Conservation (phyloP, 2,329 filamentous ascomycete genomes). For the Fragosphaeria purpurea region DNA sequence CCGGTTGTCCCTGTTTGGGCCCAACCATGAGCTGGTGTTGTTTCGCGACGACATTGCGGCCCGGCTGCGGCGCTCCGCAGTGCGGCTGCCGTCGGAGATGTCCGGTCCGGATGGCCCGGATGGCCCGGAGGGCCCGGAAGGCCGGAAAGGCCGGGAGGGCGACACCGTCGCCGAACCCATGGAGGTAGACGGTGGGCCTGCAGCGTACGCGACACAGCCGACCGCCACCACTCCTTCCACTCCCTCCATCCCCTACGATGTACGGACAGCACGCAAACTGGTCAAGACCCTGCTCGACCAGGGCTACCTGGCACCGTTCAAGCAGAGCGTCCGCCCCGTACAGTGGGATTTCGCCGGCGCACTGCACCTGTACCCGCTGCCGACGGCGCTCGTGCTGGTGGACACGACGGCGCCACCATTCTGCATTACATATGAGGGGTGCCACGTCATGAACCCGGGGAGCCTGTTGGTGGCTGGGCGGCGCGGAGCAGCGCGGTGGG, state of each 20-base stretch:
- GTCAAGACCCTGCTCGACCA: conserved; percentile 91
- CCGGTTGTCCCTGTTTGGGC: conserved; percentile 74
- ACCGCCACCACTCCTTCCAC: background rate
- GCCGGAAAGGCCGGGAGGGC: conserved; percentile 12
- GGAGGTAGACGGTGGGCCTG: conserved; percentile 28
- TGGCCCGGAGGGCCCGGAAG: conserved; percentile 20
- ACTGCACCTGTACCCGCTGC: conserved; percentile 78
- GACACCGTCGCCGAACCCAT: conserved; percentile 18
- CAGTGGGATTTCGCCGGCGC: conserved; percentile 79
- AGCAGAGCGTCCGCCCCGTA: conserved; percentile 65
- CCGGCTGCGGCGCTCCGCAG: conserved; percentile 64
- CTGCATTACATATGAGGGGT: conserved; percentile 85
- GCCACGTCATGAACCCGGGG: conserved; percentile 90
- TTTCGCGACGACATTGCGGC: conserved; percentile 80
- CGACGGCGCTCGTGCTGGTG: conserved; percentile 71
- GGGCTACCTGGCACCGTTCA: conserved; percentile 79
- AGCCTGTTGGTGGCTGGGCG: conserved; percentile 60
- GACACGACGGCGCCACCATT: conserved; percentile 77
- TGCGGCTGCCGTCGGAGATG: conserved; percentile 42
- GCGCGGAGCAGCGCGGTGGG: conserved; percentile 65
- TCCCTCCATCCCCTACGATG: conserved; percentile 33
- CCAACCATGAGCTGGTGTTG: conserved; percentile 75
- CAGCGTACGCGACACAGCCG: conserved; percentile 2
- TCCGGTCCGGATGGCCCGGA: conserved; percentile 2
- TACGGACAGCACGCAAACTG: conserved; percentile 59